A percentile compares a stretch with the other conserved stretches of the same genome.
These are phyloP conservation scores for Pulveroboletus sp. DNA, from an alignment of 768 basidiomycete species.

Conservation along the genomic window DNA sequence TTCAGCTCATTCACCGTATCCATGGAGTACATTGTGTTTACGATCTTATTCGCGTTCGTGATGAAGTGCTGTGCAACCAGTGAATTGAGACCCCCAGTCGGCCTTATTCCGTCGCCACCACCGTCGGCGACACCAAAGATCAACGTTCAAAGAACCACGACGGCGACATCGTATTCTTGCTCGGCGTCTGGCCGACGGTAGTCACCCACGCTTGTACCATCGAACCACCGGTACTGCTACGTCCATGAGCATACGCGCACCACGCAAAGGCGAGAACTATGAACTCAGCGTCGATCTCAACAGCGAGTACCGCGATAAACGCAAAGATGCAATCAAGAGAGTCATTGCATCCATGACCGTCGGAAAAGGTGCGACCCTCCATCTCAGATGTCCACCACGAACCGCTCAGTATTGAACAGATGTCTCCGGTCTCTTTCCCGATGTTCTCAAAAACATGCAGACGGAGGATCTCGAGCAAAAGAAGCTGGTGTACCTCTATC, in stretches of 20 bases:
- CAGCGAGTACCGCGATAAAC: slow-evolving; percentile 90
- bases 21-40: too few species aligned
- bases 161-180: too few species aligned
- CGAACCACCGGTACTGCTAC: slow-evolving; percentile 7
- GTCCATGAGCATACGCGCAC: slow-evolving; percentile 50
- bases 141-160: too few species aligned
- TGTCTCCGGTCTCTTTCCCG: slow-evolving; percentile 93
- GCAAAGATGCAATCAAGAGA: slow-evolving; percentile 98
- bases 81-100: too few species aligned
- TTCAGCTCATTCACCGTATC: too few species aligned
- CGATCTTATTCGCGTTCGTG: too few species aligned
- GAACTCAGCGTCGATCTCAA: slow-evolving; percentile 97
- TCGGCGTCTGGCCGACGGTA: neutral
- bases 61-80: too few species aligned
- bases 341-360: slow-evolving; percentile 99
- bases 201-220: neutral
- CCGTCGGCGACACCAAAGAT: too few species aligned
- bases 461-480: slow-evolving; percentile 99
- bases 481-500: slow-evolving; percentile 98
- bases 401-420: slow-evolving; percentile 39
- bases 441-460: slow-evolving; percentile 99
- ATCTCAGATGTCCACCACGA: slow-evolving; percentile 1
- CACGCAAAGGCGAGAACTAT: slow-evolving; percentile 88
- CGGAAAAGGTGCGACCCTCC: slow-evolving; percentile 73
- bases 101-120: too few species aligned